Conservation (phyloP, 257 asterid species). For the Schizonepeta tenuifolia region DNA sequence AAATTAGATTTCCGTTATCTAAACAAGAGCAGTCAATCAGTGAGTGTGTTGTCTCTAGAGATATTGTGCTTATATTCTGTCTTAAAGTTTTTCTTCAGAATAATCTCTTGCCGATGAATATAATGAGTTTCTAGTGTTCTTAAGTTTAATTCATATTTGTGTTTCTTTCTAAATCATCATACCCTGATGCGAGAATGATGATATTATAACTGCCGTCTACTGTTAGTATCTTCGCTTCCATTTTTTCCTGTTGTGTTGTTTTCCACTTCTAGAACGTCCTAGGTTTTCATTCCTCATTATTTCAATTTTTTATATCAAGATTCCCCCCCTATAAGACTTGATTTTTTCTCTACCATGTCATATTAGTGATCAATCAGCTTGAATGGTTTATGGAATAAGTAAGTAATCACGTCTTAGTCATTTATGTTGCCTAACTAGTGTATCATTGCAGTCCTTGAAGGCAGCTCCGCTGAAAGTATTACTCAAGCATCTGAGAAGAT, state of each 20-base stretch:
- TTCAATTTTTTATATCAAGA: not conserved
- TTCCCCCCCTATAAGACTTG: conserved; percentile 6
- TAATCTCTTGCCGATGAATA: not conserved
- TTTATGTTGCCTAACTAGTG: conserved; percentile 18
- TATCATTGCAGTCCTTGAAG: conserved; percentile 74
- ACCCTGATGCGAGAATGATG: conserved; percentile 3
- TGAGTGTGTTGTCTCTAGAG: conserved; percentile 50
- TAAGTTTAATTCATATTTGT: conserved; percentile 4
- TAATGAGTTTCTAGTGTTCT: not conserved
- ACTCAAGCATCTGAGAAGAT: conserved; percentile 67
- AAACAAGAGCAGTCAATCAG: conserved; percentile 66
- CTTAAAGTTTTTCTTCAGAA: conserved; percentile 6
- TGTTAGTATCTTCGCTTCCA: not conserved
- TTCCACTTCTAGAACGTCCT: conserved; percentile 13
- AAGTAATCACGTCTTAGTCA: conserved; percentile 18
- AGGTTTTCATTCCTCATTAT: not conserved
- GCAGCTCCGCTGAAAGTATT: conserved; percentile 74
- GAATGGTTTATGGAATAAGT: conserved; percentile 21
- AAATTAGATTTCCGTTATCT: conserved; percentile 64
- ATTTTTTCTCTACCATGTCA: not conserved
- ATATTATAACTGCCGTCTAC: not conserved
- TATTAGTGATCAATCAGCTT: conserved; percentile 1
- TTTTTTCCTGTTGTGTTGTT: not conserved
- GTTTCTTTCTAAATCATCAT: conserved; percentile 14
- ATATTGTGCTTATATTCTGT: conserved; percentile 17